phyloP scores from a whole-genome alignment of 768 basidiomycete genomes.

The Kwoniella botswanensis region DNA sequence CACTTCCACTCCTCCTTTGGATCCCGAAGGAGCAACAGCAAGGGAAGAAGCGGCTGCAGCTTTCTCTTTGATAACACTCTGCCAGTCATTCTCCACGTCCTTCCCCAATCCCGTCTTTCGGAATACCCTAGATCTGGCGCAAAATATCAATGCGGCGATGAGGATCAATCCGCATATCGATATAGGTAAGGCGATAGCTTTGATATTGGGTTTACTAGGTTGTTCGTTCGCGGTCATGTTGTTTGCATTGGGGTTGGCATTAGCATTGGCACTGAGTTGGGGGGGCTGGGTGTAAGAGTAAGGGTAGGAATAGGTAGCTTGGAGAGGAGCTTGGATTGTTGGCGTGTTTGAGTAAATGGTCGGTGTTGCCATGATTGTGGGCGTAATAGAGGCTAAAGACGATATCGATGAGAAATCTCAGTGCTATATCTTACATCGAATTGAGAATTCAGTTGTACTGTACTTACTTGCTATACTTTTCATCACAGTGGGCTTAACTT shows the following conservation, averaged over 20 bases:
- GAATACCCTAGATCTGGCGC: slow-evolving; percentile 20
- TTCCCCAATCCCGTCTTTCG: slow-evolving; percentile 14
- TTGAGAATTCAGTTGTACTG: no score
- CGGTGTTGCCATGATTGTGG: not conserved
- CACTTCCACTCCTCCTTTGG: slow-evolving; percentile 13
- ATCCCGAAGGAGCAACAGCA: not conserved
- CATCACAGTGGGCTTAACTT: not conserved
- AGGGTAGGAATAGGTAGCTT: slow-evolving; percentile 6
- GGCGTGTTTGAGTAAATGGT: not conserved
- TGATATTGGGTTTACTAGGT: slow-evolving; percentile 16
- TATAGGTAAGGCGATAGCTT: slow-evolving; percentile 35
- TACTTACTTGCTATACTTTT: not conserved
- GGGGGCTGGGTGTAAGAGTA: no score
- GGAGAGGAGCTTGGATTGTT: slow-evolving; percentile 14
- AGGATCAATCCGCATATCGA: slow-evolving; percentile 31
- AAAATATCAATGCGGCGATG: slow-evolving; percentile 27
- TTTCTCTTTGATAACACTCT: slow-evolving; percentile 21
- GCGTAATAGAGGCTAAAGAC: not conserved
- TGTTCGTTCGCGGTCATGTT: not conserved
- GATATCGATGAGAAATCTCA: not conserved
- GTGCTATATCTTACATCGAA: not conserved
- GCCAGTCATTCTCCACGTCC: slow-evolving; percentile 17
- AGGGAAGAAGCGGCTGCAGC: not conserved
- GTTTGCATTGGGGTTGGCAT: not conserved
- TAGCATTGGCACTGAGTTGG: not conserved